phyloP scores from a whole-genome alignment of 2,329 filamentous ascomycete genomes.

The Pseudogymnoascus sp. region DNA sequence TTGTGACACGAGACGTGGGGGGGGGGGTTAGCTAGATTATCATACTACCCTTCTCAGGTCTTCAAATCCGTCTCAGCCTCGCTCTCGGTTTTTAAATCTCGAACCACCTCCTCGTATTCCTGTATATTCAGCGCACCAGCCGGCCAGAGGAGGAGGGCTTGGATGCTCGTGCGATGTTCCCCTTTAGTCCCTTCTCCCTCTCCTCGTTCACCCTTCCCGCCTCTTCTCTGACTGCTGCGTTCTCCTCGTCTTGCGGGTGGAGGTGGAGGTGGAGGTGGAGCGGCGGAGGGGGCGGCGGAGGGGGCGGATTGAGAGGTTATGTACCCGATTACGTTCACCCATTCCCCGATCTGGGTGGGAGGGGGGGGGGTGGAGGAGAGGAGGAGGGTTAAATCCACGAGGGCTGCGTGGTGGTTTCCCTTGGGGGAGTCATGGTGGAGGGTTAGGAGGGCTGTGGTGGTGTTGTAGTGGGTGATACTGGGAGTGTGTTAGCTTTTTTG shows the following conservation, averaged over 20 bases:
- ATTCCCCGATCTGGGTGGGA: constrained; percentile 64
- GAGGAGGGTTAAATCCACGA: constrained; percentile 64
- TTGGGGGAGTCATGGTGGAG: too few species aligned
- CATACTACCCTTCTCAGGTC: too few species aligned
- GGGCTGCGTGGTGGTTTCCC: constrained; percentile 40
- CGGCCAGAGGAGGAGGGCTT: constrained; percentile 70
- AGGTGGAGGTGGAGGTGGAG: too few species aligned
- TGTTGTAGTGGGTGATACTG: constrained; percentile 52
- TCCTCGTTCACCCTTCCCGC: neutral
- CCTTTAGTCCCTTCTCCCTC: neutral
- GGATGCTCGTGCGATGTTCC: constrained; percentile 35
- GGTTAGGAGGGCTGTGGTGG: constrained; percentile 49
- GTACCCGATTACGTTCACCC: constrained; percentile 86
- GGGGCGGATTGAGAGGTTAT: constrained; percentile 33
- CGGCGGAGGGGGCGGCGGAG: neutral
- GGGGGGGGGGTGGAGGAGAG: constrained; percentile 55
- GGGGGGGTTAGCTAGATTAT: too few species aligned
- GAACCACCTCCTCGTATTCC: constrained; percentile 51
- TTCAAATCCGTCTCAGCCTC: neutral
- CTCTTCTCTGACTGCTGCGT: neutral
- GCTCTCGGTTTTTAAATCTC: neutral
- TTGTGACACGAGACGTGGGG: too few species aligned
- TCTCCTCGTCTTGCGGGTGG: neutral
- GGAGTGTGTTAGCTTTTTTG: neutral
- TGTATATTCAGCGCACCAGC: constrained; percentile 64